phyloP scores from a whole-genome alignment of 2,329 filamentous ascomycete genomes.

The Rosellinia necatrix region DNA sequence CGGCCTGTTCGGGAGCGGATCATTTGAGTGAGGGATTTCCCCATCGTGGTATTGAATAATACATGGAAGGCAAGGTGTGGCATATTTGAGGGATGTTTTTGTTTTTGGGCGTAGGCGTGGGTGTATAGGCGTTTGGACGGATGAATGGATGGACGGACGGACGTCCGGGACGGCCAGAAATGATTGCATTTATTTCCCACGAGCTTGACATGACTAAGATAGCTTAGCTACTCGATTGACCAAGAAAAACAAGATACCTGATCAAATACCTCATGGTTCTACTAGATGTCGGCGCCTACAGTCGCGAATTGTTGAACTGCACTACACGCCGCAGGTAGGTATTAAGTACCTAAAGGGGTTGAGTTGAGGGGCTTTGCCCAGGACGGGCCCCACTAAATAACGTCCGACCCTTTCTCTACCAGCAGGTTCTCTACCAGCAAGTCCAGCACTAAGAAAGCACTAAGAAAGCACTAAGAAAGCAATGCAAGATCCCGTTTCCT shows the following conservation, averaged over 20 bases:
- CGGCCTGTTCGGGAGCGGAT: conserved; percentile 61
- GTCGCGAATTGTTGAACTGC: too few relatives aligned
- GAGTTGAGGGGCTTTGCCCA: too few relatives aligned
- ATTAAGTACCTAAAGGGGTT: too few relatives aligned
- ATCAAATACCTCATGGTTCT: not conserved
- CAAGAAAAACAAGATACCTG: conserved; percentile 5
- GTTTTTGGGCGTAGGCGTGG: conserved; percentile 9
- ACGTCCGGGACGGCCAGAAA: not conserved
- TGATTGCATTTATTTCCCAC: not conserved
- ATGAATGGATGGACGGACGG: not conserved
- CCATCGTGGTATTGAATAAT: not conserved
- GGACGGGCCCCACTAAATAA: too few relatives aligned
- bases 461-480: too few relatives aligned
- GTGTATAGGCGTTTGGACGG: conserved; percentile 16
- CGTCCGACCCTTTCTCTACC: too few relatives aligned
- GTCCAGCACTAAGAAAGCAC: too few relatives aligned
- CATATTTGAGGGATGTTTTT: not conserved
- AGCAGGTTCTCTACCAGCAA: too few relatives aligned
- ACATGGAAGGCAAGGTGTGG: too few relatives aligned
- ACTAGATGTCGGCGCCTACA: too few relatives aligned
- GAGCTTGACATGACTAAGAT: not conserved
- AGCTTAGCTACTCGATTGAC: conserved; percentile 1
- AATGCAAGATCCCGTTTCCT: too few relatives aligned
- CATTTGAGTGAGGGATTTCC: conserved; percentile 51
- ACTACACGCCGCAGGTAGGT: too few relatives aligned